Evolutionary conservation across 2,329 filamentous ascomycete species (phyloP).

Genomic region (Hymenoscyphus linearis): DNA sequence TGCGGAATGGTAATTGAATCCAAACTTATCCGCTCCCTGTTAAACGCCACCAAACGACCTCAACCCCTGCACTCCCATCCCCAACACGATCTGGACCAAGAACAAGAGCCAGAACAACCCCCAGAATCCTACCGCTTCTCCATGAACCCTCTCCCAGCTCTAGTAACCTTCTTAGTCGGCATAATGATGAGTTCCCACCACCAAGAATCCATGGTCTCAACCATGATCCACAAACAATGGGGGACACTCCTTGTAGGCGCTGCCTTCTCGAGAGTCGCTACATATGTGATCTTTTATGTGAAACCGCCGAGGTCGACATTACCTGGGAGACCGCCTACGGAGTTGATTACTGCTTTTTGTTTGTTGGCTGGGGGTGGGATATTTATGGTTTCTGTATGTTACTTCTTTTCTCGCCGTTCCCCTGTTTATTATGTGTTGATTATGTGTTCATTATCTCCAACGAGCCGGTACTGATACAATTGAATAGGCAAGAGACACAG

Average conservation of each 20-base stretch:
- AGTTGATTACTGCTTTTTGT: conserved; percentile 82
- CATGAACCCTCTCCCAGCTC: conserved; percentile 80
- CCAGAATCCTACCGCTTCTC: conserved; percentile 69
- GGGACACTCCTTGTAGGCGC: conserved; percentile 78
- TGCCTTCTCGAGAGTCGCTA: conserved; percentile 69
- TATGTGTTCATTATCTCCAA: no score
- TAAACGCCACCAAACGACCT: conserved; percentile 47
- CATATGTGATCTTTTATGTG: conserved; percentile 75
- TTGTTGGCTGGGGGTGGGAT: conserved; percentile 81
- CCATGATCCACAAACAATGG: conserved; percentile 94
- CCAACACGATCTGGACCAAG: conserved; percentile 38
- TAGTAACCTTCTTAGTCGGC: conserved; percentile 82
- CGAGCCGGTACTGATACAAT: conserved; percentile 18
- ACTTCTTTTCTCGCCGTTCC: no score
- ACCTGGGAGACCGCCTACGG: conserved; percentile 81
- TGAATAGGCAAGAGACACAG: conserved; percentile 65
- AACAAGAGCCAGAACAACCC: conserved; percentile 45
- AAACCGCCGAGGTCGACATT: conserved; percentile 74
- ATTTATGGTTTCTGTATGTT: conserved; percentile 88
- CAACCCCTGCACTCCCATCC: conserved; percentile 38
- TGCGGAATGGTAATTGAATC: conserved; percentile 86
- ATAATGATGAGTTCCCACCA: conserved; percentile 96
- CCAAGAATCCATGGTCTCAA: conserved; percentile 67
- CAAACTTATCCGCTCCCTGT: conserved; percentile 57
- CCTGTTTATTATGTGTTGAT: no score